Percentiles rank a stretch among this genome's conserved stretches.
These are phyloP conservation scores for Phylloporus rhodoxanthus DNA, from an alignment of 768 basidiomycete species.

Conservation along the genomic window DNA sequence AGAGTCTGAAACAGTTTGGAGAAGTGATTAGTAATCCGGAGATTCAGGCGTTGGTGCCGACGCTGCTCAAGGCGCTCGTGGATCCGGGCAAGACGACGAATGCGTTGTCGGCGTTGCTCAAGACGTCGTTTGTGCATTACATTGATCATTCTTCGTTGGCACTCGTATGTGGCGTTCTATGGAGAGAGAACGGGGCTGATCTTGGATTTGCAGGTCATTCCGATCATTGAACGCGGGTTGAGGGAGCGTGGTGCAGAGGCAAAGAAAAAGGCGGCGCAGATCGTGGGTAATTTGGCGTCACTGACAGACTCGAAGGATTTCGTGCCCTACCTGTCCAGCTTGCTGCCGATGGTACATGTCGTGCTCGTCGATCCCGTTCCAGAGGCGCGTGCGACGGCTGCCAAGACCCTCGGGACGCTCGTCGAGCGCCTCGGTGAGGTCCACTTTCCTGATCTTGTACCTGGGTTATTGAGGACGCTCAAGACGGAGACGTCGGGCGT, in stretches of 20 bases:
- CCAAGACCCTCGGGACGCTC: conserved; percentile 93
- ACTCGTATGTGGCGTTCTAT: conserved; percentile 46
- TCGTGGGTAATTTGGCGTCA: conserved; percentile 94
- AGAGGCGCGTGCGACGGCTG: conserved; percentile 94
- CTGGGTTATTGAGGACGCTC: conserved; percentile 78
- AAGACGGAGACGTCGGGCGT: conserved; percentile 93
- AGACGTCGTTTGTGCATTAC: conserved; percentile 96
- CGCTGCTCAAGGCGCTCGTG: conserved; percentile 89
- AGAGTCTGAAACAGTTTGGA: conserved; percentile 94
- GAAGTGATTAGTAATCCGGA: conserved; percentile 98
- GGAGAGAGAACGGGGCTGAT: background rate
- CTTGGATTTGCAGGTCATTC: conserved; percentile 59
- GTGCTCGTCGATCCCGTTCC: conserved; percentile 97
- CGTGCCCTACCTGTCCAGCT: conserved; percentile 83
- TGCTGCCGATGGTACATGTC: conserved; percentile 85
- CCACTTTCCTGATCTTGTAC: conserved; percentile 93
- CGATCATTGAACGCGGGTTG: conserved; percentile 90
- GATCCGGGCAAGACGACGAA: conserved; percentile 88
- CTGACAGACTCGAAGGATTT: conserved; percentile 88
- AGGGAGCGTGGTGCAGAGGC: conserved; percentile 89
- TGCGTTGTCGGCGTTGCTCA: conserved; percentile 79
- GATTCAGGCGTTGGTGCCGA: conserved; percentile 83
- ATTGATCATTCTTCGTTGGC: conserved; percentile 97
- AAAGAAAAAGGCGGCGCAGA: conserved; percentile 93
- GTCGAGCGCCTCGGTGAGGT: conserved; percentile 92